Conservation (phyloP, 2,329 filamentous ascomycete genomes). For the Fusarium denticulatum region DNA sequence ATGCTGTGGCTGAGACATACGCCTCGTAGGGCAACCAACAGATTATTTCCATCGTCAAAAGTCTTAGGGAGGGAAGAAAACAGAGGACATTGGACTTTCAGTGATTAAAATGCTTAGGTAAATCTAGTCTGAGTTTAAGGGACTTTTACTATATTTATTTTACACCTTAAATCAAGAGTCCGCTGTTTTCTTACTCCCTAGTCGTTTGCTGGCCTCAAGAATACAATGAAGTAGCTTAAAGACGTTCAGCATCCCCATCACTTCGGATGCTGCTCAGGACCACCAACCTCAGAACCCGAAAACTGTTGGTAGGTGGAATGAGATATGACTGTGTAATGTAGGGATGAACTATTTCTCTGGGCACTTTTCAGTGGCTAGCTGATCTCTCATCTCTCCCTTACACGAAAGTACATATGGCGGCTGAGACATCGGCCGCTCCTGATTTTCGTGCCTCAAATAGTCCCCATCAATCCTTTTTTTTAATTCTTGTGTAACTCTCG, state of each 20-base stretch:
- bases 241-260: accelerated
- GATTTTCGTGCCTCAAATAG: background rate
- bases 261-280: background rate
- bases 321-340: background rate
- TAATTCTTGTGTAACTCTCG: accelerated
- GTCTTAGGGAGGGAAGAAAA: accelerated
- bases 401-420: background rate
- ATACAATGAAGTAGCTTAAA: too few species aligned
- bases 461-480: too few species aligned
- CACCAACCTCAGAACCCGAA: accelerated
- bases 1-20: background rate
- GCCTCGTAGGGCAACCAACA: background rate
- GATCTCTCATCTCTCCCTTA: background rate
- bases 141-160: background rate
- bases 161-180: accelerated
- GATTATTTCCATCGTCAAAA: too few species aligned
- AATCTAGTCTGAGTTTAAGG: background rate
- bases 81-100: too few species aligned
- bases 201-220: too few species aligned
- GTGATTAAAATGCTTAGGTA: accelerated
- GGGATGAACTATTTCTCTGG: background rate
- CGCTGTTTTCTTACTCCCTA: background rate
- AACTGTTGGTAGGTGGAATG: background rate
- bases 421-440: background rate
- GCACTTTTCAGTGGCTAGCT: accelerated